Evolutionary conservation across 2,329 filamentous ascomycete genomes (phyloP), one percentile per base, ranked within the genome.

Genomic region (Verticillium zaregamsianum): DNA sequence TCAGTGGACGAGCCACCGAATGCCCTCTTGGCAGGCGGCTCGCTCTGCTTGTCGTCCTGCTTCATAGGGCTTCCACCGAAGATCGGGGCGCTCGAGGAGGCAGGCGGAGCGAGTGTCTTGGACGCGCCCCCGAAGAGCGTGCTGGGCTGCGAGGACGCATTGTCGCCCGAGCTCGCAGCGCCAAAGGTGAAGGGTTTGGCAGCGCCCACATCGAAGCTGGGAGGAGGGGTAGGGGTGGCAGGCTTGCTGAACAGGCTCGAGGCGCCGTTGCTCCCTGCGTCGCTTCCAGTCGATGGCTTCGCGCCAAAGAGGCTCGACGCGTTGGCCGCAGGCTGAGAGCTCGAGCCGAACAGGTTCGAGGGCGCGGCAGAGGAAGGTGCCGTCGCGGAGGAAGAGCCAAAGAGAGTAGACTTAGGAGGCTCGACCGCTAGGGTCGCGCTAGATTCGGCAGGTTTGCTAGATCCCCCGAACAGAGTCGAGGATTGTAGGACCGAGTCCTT

Each of bases 51-150:
- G 39, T 59, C 55, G 59, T 79, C 76, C 62, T 82, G 75, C 64
- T 80, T 79, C 68, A 81, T 77, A 17, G 75, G 75, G 59, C 77
- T 78, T 35, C 75, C 75, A 57, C 72, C 74, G 66, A 82, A 81
- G 63, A 75, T 61, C 23, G 72, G 68, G 59, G 62, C 67, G 5
- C 68, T 59, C 23, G 69, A 58, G 40, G 68, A 59, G 7, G 71
- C 67, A 54, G 73, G 71, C 32, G 76, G 75, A 62, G 74, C 75
- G 32, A 74, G 71, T 9, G 72, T 67, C n/a, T 31, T 25, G 35
- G 56, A 25, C 15, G 23, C 35, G 35, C 35, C 35, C 15, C 72
- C 73, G 60, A 80, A 80, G 15, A 77, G 64, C 15, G 77, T 49
- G 73, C 66, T 77, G 79, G 15, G 70, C 9, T 59, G 32, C 5